Evolutionary conservation across 148 eudicot species (phyloP).

Genomic region (Drosera capensis): DNA sequence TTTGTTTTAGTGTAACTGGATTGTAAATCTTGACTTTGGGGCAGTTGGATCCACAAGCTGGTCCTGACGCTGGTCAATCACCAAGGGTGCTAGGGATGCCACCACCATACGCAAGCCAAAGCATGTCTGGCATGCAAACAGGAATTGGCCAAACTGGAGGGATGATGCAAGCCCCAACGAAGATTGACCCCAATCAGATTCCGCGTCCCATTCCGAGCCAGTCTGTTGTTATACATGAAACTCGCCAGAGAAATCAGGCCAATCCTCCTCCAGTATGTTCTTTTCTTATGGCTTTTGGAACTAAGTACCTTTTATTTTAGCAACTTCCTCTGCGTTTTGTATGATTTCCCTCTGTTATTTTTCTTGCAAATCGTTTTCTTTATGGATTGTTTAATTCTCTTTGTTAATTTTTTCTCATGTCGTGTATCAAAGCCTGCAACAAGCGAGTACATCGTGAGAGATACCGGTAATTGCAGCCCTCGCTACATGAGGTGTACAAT

Average conservation of each 20-base stretch:
- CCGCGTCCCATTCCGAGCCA: constrained; percentile 72
- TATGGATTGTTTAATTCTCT: background rate
- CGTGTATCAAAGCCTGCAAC: constrained; percentile 61
- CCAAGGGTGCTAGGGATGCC: constrained; percentile 72
- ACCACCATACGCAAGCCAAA: constrained; percentile 49
- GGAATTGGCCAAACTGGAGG: constrained; percentile 48
- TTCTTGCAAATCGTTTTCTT: background rate
- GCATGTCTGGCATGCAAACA: constrained; percentile 47
- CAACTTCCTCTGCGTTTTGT: background rate
- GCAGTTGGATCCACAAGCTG: constrained; percentile 50
- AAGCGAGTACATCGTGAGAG: constrained; percentile 71
- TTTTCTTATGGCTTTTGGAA: background rate
- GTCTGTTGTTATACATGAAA: constrained; percentile 61
- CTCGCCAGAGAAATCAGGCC: constrained; percentile 87
- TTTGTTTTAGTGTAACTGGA: constrained; percentile 9
- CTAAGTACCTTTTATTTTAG: background rate
- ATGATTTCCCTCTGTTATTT: background rate
- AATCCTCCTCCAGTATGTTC: constrained; percentile 87
- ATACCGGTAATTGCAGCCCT: constrained; percentile 96
- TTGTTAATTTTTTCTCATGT: background rate
- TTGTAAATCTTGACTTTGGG: constrained; percentile 10
- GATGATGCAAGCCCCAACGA: constrained; percentile 41
- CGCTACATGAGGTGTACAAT: constrained; percentile 93
- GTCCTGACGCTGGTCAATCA: constrained; percentile 56
- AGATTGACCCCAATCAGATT: constrained; percentile 91